phyloP scores from a whole-genome alignment of 2,329 filamentous ascomycete genomes.

The Paraphoma chrysanthemicola region DNA sequence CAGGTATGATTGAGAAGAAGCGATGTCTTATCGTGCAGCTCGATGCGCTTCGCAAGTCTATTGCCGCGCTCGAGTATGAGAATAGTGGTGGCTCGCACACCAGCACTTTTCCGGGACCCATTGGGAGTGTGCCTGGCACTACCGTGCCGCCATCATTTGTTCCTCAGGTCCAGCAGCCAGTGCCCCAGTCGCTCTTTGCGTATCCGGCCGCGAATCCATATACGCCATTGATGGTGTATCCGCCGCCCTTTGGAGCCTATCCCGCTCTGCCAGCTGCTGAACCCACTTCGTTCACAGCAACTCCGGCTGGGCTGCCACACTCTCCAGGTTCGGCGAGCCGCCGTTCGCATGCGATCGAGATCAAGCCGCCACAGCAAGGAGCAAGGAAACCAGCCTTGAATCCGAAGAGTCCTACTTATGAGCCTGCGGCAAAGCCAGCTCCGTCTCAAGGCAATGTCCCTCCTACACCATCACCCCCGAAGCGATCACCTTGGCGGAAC shows the following conservation, averaged over 20 bases:
- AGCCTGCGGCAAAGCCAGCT: constrained; percentile 34
- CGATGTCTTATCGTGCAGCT: constrained; percentile 44
- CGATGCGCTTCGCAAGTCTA: constrained; percentile 44
- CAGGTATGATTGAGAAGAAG: constrained; percentile 45
- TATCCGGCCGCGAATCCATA: constrained; percentile 30
- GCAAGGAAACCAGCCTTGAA: constrained; percentile 42
- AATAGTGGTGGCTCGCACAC: constrained; percentile 10
- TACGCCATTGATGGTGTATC: constrained; percentile 37
- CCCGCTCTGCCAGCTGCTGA: constrained; percentile 25
- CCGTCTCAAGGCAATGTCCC: constrained; percentile 21
- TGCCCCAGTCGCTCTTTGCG: constrained; percentile 31
- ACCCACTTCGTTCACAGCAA: constrained; percentile 27
- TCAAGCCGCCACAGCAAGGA: constrained; percentile 46
- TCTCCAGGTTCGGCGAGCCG: constrained; percentile 44
- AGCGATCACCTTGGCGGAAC: constrained; percentile 34
- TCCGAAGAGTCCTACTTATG: constrained; percentile 50
- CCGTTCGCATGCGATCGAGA: constrained; percentile 50
- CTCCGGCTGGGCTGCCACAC: constrained; percentile 19
- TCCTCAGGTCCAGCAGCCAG: constrained; percentile 33
- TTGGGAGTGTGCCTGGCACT: constrained; percentile 9
- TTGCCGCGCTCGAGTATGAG: constrained; percentile 35
- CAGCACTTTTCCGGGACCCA: constrained; percentile 13
- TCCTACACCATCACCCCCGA: constrained; percentile 44
- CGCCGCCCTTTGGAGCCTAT: constrained; percentile 26
- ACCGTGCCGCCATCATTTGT: constrained; percentile 23